Base-by-base conservation (phyloP, 805 yeast genomes). In the Kodamaea leandrae region DNA sequence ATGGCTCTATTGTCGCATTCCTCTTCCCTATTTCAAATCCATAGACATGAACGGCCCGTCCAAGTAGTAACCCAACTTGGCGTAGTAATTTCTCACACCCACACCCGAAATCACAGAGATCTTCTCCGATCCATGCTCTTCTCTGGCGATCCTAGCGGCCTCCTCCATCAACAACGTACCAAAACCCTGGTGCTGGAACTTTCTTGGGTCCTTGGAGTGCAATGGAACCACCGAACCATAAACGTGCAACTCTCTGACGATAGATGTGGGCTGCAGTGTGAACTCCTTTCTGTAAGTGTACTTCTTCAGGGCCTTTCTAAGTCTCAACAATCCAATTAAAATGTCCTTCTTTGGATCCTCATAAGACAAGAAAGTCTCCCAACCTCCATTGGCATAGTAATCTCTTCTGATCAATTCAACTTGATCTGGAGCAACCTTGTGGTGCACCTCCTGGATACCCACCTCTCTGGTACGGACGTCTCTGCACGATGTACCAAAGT, bases 1-100 rank as follows among this genome's bases (percentile, higher is more conserved):
- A 24, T 24, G 14, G 14, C 13, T n/a, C 25, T 21, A 21, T 7
- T 21, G n/a, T n/a, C n/a, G n/a, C n/a, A n/a, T n/a, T n/a, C n/a
- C n/a, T n/a, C n/a, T 6, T 10, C 28, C 28, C 17, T 27, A 14
- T 30, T 28, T 17, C 33, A 39, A 32, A 19, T 39, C 39, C 49
- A 67, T 93, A n/a, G 98, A 90, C 99, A 93, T 93, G 64, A 76
- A 93, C 12, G 98, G 98, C 2, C 99, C 99, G 56, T 93, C 99
- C 46, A 93, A 71, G 49, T 75, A 77, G 64, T 93, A 93, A 3
- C 99, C 99, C 46, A 93, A 72, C 55, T 87, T 84, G 13, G 88
- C 91, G 55, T 93, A 93, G 66, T 93, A 93, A 61, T 91, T 93
- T 60, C 99, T 77, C 27, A 93, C 99, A 50, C 99, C 99, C 29